Evolutionary conservation across 805 yeast genomes (phyloP).

Genomic region (Lipomyces spencermartinsiae): DNA sequence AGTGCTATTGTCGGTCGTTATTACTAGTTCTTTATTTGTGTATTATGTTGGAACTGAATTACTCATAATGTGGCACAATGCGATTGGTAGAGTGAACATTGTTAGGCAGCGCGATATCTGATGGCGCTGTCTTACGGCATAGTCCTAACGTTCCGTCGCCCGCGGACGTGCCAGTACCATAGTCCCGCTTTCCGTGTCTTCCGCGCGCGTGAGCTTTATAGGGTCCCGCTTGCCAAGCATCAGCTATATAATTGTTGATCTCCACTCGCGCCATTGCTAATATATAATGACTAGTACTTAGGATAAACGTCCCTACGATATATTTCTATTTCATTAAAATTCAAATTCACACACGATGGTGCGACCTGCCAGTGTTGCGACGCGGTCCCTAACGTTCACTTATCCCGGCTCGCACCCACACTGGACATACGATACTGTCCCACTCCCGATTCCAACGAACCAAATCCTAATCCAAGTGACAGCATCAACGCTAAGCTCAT

Average conservation of each 20-base stretch:
- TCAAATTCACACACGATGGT: constrained; percentile 18
- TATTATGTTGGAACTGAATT: no score
- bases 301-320: not conserved
- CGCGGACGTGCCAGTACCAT: no score
- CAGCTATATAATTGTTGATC: not conserved
- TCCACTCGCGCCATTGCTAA: not conserved
- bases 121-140: no score
- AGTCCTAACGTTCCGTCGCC: no score
- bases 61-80: no score
- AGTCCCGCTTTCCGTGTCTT: no score
- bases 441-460: constrained; percentile 55
- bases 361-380: constrained; percentile 18
- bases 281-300: not conserved
- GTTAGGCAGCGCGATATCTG: no score
- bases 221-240: not conserved
- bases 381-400: constrained; percentile 35
- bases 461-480: constrained; percentile 63
- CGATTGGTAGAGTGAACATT: no score
- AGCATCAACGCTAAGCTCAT: constrained; percentile 68
- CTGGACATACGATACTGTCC: constrained; percentile 44
- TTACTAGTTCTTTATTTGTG: no score
- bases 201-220: no score
- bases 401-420: constrained; percentile 34
- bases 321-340: not conserved
- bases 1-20: no score